Percentiles rank a stretch among this genome's conserved stretches.
phyloP scores from a whole-genome alignment of 2,329 filamentous ascomycete genomes.

The Mycosphaerella arachidis region DNA sequence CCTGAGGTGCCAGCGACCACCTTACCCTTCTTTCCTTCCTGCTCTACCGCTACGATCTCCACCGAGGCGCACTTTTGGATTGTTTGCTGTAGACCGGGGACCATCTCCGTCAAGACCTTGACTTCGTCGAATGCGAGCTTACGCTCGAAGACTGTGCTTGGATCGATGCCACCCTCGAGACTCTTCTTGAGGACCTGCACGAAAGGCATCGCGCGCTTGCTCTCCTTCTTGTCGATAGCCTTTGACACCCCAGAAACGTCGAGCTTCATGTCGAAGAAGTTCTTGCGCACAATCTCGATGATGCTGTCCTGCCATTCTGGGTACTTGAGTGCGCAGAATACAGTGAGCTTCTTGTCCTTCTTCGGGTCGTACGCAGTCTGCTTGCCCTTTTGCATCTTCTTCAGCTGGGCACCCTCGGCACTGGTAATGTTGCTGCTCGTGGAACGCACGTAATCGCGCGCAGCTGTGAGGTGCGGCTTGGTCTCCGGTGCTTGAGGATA shows the following conservation, averaged over 20 bases:
- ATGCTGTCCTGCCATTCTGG: constrained; percentile 91
- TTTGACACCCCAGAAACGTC: constrained; percentile 79
- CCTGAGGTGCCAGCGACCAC: constrained; percentile 50
- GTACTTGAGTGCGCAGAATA: constrained; percentile 75
- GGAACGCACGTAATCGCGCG: constrained; percentile 73
- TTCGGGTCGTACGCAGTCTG: constrained; percentile 78
- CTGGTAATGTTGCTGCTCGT: constrained; percentile 77
- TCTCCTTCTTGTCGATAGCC: constrained; percentile 77
- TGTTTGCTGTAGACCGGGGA: constrained; percentile 71
- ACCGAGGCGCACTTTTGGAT: constrained; percentile 64
- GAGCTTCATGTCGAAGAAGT: constrained; percentile 60
- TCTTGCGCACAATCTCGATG: constrained; percentile 70
- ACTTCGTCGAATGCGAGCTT: constrained; percentile 85
- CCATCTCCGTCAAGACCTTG: constrained; percentile 70
- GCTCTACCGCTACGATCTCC: constrained; percentile 67
- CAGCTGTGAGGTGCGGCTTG: constrained; percentile 66
- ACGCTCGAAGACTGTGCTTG: constrained; percentile 70
- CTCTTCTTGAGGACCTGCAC: constrained; percentile 82
- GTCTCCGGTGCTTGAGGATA: constrained; percentile 68
- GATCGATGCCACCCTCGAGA: constrained; percentile 59
- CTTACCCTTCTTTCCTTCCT: constrained; percentile 62
- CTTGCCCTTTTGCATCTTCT: constrained; percentile 93
- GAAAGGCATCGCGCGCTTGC: constrained; percentile 98
- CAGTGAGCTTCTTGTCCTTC: constrained; percentile 84
- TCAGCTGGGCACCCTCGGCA: constrained; percentile 75